These are phyloP conservation scores for Carex pumila DNA, from an alignment of 176 grass and related monocot species.

Conservation along the genomic window DNA sequence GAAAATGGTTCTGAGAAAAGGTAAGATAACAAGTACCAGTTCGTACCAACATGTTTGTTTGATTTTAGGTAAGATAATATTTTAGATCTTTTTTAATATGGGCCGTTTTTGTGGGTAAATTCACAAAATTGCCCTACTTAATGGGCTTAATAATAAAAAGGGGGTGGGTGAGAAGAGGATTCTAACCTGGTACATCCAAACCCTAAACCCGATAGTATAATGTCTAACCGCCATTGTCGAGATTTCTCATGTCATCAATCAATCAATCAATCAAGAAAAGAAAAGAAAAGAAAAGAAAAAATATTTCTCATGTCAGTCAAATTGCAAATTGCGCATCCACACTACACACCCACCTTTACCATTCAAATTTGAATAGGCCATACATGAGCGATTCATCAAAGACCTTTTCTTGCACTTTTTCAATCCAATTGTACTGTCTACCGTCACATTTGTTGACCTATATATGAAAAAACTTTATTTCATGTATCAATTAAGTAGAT, in stretches of 20 bases:
- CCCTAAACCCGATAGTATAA: conserved; percentile 41
- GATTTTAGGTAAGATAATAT: not conserved
- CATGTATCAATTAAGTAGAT: too few species aligned
- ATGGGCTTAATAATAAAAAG: not conserved
- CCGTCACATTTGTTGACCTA: conserved; percentile 31
- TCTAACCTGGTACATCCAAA: conserved; percentile 26
- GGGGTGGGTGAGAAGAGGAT: not conserved
- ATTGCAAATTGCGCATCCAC: conserved; percentile 32
- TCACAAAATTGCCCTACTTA: not conserved
- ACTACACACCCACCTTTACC: conserved; percentile 42
- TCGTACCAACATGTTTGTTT: not conserved
- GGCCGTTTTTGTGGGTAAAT: not conserved
- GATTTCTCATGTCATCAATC: conserved; percentile 41
- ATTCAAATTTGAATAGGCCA: conserved; percentile 39
- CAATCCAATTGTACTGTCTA: conserved; percentile 21
- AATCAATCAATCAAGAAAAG: too few species aligned
- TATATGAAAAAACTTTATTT: too few species aligned
- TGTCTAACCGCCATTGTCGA: conserved; percentile 26
- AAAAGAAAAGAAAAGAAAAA: too few species aligned
- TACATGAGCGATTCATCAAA: conserved; percentile 51
- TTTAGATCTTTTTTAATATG: not conserved
- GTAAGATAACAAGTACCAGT: not conserved
- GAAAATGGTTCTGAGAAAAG: not conserved
- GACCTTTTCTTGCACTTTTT: conserved; percentile 50
- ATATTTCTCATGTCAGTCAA: conserved; percentile 37